Base-by-base conservation (phyloP, 805 yeast genomes). In the Wickerhamiella allomyrinae region DNA sequence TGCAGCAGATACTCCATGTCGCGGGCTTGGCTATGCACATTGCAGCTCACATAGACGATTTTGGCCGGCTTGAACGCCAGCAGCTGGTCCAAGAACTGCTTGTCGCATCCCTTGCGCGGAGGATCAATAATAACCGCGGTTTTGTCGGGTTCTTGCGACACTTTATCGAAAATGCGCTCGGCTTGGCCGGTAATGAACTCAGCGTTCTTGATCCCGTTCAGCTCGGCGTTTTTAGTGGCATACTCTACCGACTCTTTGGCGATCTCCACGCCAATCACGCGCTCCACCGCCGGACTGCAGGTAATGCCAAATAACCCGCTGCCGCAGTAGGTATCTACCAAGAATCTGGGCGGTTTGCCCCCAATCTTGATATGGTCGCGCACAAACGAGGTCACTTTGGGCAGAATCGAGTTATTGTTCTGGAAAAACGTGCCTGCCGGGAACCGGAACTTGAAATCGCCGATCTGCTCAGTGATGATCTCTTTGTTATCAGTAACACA, bases 381-480 rank as follows among this genome's bases (percentile, higher is more conserved):
- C 14, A 91, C 98, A 57, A 84, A 87, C 33, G 68, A 67, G 4
- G 94, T 80, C 15, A 91, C 93, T 2, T 67, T 59, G 2, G 96
- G 95, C 47, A 91, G 65, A 20, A 91, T 89, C 17, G 94, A 78
- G 60, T 86, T 87, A 63, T 89, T 89, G 63, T 89, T 89, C 63
- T 89, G 98, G 69, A 91, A 91, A 57, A 91, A 91, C 59, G 87
- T 95, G 43, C 95, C 94, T 0, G 96, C 96, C 24, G 86, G 77
- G 60, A 84, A 91, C 55, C 82, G 78, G 61, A 91, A 91, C 40
- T 76, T 71, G 59, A 70, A 75, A 13, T 57, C 50, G 24, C 55
- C 63, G 2, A 89, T 94, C 51, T 71, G 72, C 57, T 87, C 95
- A 7, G 75, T 74, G 41, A 89, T 91, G 40, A 83, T 75, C 46